These are phyloP conservation scores for Fusarium sp. DNA, from an alignment of 2,329 filamentous ascomycete species.

Conservation along the genomic window DNA sequence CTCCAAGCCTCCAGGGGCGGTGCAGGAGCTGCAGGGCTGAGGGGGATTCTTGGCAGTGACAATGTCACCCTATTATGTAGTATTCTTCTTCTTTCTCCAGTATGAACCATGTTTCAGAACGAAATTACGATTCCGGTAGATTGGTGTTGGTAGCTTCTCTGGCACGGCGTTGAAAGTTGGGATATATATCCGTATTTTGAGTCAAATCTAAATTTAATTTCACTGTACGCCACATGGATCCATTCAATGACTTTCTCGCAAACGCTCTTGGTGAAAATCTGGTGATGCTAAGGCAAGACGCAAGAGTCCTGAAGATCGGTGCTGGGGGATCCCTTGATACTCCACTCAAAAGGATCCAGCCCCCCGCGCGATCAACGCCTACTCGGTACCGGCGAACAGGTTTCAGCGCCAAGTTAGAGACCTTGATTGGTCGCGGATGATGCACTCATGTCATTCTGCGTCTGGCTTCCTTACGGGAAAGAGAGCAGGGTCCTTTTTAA, in stretches of 20 bases:
- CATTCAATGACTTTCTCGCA: neutral
- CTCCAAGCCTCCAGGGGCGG: neutral
- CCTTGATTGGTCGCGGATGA: neutral
- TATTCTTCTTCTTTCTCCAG: neutral
- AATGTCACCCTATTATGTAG: neutral
- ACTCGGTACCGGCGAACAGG: neutral
- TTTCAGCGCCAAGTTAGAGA: neutral
- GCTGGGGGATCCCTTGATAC: neutral
- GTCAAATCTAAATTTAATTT: neutral
- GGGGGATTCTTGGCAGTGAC: neutral
- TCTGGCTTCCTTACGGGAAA: neutral
- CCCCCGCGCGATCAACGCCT: neutral
- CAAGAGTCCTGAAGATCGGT: neutral
- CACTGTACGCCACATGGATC: neutral
- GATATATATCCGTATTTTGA: too few relatives aligned
- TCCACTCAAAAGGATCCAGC: neutral
- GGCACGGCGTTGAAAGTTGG: neutral
- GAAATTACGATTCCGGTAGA: neutral
- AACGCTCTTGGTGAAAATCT: neutral
- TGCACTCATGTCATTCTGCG: neutral
- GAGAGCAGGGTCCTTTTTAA: neutral
- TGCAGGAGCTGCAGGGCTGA: neutral
- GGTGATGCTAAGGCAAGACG: neutral
- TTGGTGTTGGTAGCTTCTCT: neutral
- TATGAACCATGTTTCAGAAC: neutral